Evolutionary conservation across 345 rosid species (phyloP), one percentile per base, ranked within the genome.

Genomic region (Citrus cavaleriei): DNA sequence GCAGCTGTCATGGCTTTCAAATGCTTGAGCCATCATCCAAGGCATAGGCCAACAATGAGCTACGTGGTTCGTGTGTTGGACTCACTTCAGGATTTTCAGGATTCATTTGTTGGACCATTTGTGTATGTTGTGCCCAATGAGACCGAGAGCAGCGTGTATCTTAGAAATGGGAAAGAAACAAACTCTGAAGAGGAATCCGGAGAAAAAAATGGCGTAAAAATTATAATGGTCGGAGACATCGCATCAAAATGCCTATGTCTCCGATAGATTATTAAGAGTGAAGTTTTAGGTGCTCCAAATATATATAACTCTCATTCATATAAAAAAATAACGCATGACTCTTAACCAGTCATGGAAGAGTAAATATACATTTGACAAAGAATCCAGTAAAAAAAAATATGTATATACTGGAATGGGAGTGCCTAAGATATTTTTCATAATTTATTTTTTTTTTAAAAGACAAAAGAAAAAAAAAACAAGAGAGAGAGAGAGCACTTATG

Each of bases 21-120:
- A 76, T 91, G 97, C 85, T 67, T 91, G 70, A 91, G 90, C 85
- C 97, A 88, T 28, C 59, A 84, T 30, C 91, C 97, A 1, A 90
- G 87, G 78, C 70, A 71, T 57, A 88, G 97, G 81, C 98, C 97
- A 51, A 75, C 82, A 10, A 95, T 93, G 97, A 78, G 85, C 9
- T 79, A 77, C 25, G 95, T 93, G 42, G 92, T 95, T 66, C 84
- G 82, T 46, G 73, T 88, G 25, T 73, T 93, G 80, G 94, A 93
- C 75, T 83, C 91, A 2, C 80, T 91, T 35, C 94, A 90, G 81
- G 89, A 78, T 37, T 87, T 88, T 49, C 88, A 89, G 16, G 90
- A 82, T 35, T 59, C 34, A 10, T 78, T 80, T 65, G 21, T 30
- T 35, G 87, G 70, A 28, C 81, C 90, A 69, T 87, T 89, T 62